phyloP scores from a whole-genome alignment of 139 green algal species.

The Spirogloea muscicola region DNA sequence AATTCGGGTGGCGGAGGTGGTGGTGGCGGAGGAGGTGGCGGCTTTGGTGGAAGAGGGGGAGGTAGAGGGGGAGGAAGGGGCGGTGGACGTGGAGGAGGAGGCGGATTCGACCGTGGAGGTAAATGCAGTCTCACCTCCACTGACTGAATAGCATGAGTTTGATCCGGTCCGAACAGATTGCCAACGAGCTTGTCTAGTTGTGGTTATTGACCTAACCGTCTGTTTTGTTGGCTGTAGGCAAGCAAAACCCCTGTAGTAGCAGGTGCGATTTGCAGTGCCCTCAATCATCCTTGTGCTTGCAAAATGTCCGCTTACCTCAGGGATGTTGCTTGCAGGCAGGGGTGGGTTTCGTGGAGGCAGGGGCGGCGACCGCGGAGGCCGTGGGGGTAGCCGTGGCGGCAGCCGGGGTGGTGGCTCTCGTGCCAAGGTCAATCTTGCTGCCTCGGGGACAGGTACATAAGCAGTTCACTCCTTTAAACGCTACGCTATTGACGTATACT shows the following conservation, averaged over 20 bases:
- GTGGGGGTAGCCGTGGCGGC: conserved; percentile 1
- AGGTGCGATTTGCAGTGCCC: background rate
- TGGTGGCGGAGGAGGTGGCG: conserved; percentile 43
- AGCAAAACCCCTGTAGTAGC: background rate
- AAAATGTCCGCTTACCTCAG: background rate
- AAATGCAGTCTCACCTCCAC: conserved; percentile 11
- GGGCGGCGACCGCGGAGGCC: conserved; percentile 4
- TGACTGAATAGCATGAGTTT: background rate
- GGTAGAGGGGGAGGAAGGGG: conserved; percentile 50
- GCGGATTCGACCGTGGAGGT: conserved; percentile 34
- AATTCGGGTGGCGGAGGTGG: conserved; percentile 51
- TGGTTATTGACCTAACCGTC: background rate
- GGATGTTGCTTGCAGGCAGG: background rate
- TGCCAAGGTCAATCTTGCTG: conserved; percentile 30
- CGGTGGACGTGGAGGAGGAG: conserved; percentile 42
- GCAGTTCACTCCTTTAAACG: background rate
- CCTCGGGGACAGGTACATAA: conserved; percentile 10
- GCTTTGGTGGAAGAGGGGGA: conserved; percentile 43
- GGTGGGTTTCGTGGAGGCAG: conserved; percentile 27
- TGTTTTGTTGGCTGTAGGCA: background rate
- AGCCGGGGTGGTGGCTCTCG: background rate
- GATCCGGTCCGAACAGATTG: background rate
- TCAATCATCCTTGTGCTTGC: background rate
- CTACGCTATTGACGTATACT: too few species aligned
- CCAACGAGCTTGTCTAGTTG: background rate